Percentiles rank a stretch among this genome's conserved stretches.
phyloP scores from a whole-genome alignment of 805 yeast genomes.

The Metschnikowia aberdeeniae region DNA sequence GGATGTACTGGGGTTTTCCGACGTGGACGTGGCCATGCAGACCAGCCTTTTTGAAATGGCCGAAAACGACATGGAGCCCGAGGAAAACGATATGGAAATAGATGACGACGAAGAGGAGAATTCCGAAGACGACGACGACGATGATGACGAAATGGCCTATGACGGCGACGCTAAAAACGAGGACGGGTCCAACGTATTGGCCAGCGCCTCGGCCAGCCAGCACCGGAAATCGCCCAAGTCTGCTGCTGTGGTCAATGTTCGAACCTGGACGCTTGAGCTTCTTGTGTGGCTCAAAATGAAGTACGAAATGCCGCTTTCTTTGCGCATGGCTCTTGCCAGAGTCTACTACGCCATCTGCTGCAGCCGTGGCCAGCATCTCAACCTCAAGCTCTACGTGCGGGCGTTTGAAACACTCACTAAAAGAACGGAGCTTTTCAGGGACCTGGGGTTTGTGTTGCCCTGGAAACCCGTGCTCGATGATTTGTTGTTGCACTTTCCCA shows the following conservation, averaged over 20 bases:
- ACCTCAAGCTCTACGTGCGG: slow-evolving; percentile 56
- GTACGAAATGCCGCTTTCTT: slow-evolving; percentile 67
- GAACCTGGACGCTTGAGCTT: slow-evolving; percentile 86
- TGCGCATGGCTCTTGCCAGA: slow-evolving; percentile 57
- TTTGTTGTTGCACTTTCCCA: slow-evolving; percentile 29
- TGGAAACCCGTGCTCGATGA: slow-evolving; percentile 47
- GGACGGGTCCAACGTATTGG: slow-evolving; percentile 32
- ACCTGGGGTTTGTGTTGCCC: slow-evolving; percentile 43
- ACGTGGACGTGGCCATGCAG: slow-evolving; percentile 47
- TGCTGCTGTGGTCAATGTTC: slow-evolving; percentile 68
- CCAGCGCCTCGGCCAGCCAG: slow-evolving; percentile 39
- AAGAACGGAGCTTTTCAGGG: slow-evolving; percentile 35
- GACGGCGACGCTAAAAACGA: slow-evolving; percentile 34
- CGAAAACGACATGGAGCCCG: slow-evolving; percentile 19
- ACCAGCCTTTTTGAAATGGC: slow-evolving; percentile 47
- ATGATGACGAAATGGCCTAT: slow-evolving; percentile 14
- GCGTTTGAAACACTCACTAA: slow-evolving; percentile 57
- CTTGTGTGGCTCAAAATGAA: slow-evolving; percentile 74
- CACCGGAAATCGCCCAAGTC: slow-evolving; percentile 62
- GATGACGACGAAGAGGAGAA: slow-evolving; percentile 25
- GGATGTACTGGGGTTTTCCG: slow-evolving; percentile 28
- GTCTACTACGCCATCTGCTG: slow-evolving; percentile 71
- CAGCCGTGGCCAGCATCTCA: slow-evolving; percentile 65
- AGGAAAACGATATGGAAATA: slow-evolving; percentile 3
- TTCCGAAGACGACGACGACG: slow-evolving; percentile 37